phyloP scores from a whole-genome alignment of 2,329 filamentous ascomycete species.

The Arachnomyces sp. region DNA sequence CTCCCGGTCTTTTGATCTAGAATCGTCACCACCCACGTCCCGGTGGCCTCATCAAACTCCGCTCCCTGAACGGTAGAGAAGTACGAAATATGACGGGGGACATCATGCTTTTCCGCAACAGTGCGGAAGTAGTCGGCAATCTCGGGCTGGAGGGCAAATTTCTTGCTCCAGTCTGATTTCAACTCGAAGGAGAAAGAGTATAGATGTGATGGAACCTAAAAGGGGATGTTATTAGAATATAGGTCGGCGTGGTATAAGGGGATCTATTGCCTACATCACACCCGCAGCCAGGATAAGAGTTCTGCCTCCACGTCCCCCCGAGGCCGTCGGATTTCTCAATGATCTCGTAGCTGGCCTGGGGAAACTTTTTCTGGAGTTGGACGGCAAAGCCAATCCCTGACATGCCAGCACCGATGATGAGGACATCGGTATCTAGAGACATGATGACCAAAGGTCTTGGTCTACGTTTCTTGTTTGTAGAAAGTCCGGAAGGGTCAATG shows the following conservation, averaged over 20 bases:
- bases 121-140: slow-evolving; percentile 24
- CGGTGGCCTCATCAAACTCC: slow-evolving; percentile 13
- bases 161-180: slow-evolving; percentile 33
- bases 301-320: slow-evolving; percentile 29
- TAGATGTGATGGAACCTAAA: slow-evolving; percentile 30
- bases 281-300: slow-evolving; percentile 31
- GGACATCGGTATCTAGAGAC: slow-evolving; percentile 37
- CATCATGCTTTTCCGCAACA: slow-evolving; percentile 15
- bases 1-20: slow-evolving; percentile 16
- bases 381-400: slow-evolving; percentile 40
- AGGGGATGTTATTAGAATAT: not conserved
- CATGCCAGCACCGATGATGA: slow-evolving; percentile 45
- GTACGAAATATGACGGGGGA: slow-evolving; percentile 16
- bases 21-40: slow-evolving; percentile 21
- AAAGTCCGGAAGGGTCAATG: too few relatives aligned
- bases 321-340: slow-evolving; percentile 35
- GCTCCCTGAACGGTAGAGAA: slow-evolving; percentile 15
- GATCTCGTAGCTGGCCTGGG: slow-evolving; percentile 33
- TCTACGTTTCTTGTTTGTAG: too few relatives aligned
- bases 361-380: slow-evolving; percentile 35
- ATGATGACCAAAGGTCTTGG: slow-evolving; percentile 10
- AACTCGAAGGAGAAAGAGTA: slow-evolving; percentile 37
- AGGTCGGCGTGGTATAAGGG: not conserved
- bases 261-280: slow-evolving; percentile 23
- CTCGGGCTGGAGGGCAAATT: slow-evolving; percentile 28